These are phyloP conservation scores for Plasmodium falciparum DNA, from an alignment of 169 alveolate genomes.

Conservation along the genomic window DNA sequence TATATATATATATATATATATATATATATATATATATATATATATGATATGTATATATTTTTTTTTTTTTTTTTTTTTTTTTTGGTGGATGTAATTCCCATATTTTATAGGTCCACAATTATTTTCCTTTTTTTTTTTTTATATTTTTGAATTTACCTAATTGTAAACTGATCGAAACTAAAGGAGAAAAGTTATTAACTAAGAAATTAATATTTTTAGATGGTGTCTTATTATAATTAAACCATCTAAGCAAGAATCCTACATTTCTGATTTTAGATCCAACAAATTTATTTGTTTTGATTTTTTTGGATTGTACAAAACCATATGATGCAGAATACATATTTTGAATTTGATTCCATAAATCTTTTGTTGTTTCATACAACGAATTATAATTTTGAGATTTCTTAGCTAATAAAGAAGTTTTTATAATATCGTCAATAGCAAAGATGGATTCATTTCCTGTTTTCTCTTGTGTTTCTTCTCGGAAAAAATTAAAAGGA, in stretches of 20 bases:
- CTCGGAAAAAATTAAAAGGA: conserved; percentile 60
- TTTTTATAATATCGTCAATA: conserved; percentile 50
- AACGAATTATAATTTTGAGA: conserved; percentile 26
- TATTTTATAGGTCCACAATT: background rate
- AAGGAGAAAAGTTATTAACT: conserved; percentile 32
- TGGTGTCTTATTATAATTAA: background rate
- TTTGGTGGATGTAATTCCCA: background rate
- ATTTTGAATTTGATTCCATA: conserved; percentile 42
- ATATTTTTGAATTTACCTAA: conserved; percentile 5
- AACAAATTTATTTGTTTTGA: conserved; percentile 22
- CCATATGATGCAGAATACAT: conserved; percentile 61
- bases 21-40: background rate
- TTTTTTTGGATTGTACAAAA: conserved; percentile 17
- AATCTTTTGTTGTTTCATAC: conserved; percentile 23
- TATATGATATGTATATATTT: too few species aligned
- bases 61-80: too few species aligned
- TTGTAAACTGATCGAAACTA: conserved; percentile 40
- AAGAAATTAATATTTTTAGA: conserved; percentile 20
- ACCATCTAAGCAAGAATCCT: conserved; percentile 51
- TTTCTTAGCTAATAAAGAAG: conserved; percentile 18
- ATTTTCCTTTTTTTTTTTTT: too few species aligned
- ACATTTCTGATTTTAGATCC: conserved; percentile 39
- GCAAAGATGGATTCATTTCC: conserved; percentile 54
- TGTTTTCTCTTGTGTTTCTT: conserved; percentile 28
- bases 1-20: conserved; percentile 6